Evolutionary conservation across 1,284 basidiomycete genomes (phyloP).

Genomic region (Bjerkandera adusta): DNA sequence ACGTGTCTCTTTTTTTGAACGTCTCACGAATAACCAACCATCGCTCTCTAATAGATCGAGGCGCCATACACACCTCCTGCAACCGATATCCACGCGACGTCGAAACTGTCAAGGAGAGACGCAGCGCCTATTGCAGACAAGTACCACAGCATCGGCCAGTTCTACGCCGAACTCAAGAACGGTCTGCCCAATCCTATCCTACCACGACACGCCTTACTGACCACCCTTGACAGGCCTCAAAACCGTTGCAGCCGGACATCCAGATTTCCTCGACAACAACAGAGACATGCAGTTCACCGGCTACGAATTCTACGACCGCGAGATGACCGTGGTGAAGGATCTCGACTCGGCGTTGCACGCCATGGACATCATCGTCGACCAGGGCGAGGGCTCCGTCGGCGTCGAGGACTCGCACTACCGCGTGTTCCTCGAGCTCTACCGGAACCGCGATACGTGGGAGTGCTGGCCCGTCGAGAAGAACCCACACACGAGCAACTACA

Average conservation of each 20-base stretch:
- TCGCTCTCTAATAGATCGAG: conserved; percentile 4
- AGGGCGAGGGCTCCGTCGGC: conserved; percentile 22
- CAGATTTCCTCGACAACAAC: conserved; percentile 7
- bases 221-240: conserved; percentile 3
- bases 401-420: conserved; percentile 19
- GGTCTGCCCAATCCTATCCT: conserved; percentile 4
- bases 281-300: conserved; percentile 15
- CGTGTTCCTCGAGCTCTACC: conserved; percentile 20
- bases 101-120: not conserved
- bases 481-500: conserved; percentile 11
- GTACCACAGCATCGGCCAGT: conserved; percentile 14
- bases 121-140: not conserved
- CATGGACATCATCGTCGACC: conserved; percentile 22
- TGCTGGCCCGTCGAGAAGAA: conserved; percentile 14
- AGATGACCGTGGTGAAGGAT: conserved; percentile 18
- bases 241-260: not conserved
- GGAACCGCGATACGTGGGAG: conserved; percentile 13
- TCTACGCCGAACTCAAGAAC: conserved; percentile 12
- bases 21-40: not conserved
- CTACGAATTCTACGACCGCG: conserved; percentile 16
- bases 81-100: not conserved
- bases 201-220: not conserved
- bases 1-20: too few relatives aligned
- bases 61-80: conserved; percentile 1
- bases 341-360: conserved; percentile 16